These are phyloP conservation scores for Leishmania arabica DNA, from an alignment of 208 protist species.

Conservation along the genomic window DNA sequence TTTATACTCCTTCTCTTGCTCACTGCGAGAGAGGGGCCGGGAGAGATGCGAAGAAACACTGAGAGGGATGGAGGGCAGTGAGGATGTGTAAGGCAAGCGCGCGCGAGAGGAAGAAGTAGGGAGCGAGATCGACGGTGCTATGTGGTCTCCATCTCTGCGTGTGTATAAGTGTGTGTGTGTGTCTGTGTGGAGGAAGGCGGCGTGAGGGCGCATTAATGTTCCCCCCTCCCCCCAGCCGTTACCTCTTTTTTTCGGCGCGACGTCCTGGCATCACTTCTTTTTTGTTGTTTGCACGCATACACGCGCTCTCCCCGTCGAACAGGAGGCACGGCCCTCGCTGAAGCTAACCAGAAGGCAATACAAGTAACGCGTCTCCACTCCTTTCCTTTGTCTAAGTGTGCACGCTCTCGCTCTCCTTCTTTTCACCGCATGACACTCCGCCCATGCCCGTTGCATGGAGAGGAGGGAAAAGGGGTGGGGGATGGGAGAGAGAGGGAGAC, in stretches of 20 bases:
- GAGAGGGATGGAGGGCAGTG: background rate
- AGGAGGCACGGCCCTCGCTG: slow-evolving; percentile 3
- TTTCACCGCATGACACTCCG: background rate
- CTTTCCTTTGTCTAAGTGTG: background rate
- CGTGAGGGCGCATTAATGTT: background rate
- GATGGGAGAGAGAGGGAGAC: no score
- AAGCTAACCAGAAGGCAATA: slow-evolving; percentile 14
- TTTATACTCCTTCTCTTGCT: no score
- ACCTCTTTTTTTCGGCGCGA: background rate
- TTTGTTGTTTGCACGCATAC: background rate
- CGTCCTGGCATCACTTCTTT: background rate
- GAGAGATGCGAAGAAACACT: background rate
- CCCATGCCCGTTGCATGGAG: background rate
- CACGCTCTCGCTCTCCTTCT: background rate
- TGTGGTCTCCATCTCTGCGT: background rate
- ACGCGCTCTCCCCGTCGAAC: background rate
- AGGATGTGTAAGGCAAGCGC: background rate
- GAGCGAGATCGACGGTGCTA: background rate
- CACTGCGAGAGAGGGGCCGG: background rate
- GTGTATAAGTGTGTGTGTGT: background rate
- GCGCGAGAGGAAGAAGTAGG: background rate
- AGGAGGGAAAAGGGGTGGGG: no score
- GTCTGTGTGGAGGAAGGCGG: background rate
- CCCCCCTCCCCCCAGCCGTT: background rate
- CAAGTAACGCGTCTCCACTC: slow-evolving; percentile 11